Evolutionary conservation across 768 basidiomycete species (phyloP), one percentile per base, ranked within the genome.

Genomic region (Suillus weaverae): DNA sequence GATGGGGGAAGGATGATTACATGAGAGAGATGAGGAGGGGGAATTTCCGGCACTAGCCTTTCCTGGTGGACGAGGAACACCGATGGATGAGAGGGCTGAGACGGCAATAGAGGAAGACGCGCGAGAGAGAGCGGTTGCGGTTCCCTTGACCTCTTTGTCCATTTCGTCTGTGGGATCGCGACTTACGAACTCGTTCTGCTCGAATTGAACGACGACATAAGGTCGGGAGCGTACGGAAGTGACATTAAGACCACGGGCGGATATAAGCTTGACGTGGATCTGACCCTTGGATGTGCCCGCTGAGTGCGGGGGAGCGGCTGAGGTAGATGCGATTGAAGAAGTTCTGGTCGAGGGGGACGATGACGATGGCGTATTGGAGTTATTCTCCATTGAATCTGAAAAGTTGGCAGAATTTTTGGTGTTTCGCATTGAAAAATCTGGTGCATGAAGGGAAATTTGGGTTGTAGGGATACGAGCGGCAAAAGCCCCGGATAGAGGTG

Each of bases 151-250:
- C 78, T 94, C 92, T 81, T 92, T 95, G 81, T 92, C 92, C 20
- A 84, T 80, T 76, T 94, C 92, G 68, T 88, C 86, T 32, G 90
- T 92, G 33, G 95, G 93, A 76, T 97, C 93, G 53, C 97, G 82
- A 70, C 89, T 89, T 76, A 99, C 89, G 74, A 98, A 99, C 79
- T 99, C 97, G 84, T 95, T 98, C 78, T 99, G 92, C 81, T 99
- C 97, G 78, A 98, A 99, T 77, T 95, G 92, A 70, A 96, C 95
- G 75, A 99, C 96, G 70, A 95, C 92, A 76, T 99, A 99, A 20
- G 95, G 93, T 0, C 88, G 83, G 4, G 91, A 87, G 67, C 81
- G 75, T 50, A 84, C 71, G 16, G 88, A 84, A 51, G 83, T 83
- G 61, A 95, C 89, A 68, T 88, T 88, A 74, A 99, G 89, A 11